phyloP scores from a whole-genome alignment of 345 rosid genomes.

The Pugionium cornutum region DNA sequence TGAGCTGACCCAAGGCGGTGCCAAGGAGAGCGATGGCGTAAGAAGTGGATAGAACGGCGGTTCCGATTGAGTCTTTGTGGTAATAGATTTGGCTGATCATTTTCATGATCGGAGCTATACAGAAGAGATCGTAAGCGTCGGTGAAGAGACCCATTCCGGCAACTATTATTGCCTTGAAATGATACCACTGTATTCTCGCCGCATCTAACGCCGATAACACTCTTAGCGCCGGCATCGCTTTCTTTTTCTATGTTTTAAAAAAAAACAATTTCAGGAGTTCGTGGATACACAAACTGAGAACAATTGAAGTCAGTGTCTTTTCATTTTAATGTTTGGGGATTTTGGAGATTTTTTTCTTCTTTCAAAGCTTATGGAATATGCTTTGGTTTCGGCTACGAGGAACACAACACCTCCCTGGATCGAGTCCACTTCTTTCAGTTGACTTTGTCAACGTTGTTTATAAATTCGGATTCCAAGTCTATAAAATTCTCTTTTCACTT shows the following conservation, averaged over 20 bases:
- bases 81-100: slow-evolving; percentile 49
- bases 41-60: slow-evolving; percentile 40
- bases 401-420: slow-evolving; percentile 29
- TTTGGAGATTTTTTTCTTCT: neutral
- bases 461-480: slow-evolving; percentile 5
- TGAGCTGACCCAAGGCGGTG: slow-evolving; percentile 57
- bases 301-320: slow-evolving; percentile 24
- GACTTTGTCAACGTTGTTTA: slow-evolving; percentile 15
- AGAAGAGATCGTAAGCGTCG: slow-evolving; percentile 54
- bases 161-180: slow-evolving; percentile 49
- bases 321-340: slow-evolving; percentile 17
- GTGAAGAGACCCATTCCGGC: slow-evolving; percentile 57
- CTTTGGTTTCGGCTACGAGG: slow-evolving; percentile 30
- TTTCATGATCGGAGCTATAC: slow-evolving; percentile 46
- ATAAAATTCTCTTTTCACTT: neutral
- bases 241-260: neutral
- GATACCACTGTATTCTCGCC: slow-evolving; percentile 50
- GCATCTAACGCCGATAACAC: slow-evolving; percentile 44
- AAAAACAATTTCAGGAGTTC: neutral
- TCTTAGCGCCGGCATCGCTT: slow-evolving; percentile 26
- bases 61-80: slow-evolving; percentile 26
- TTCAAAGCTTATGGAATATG: slow-evolving; percentile 30
- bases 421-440: slow-evolving; percentile 32
- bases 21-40: slow-evolving; percentile 57
- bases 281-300: slow-evolving; percentile 23